Percentiles rank a stretch among this genome's conserved stretches.
Conservation (phyloP, 768 basidiomycete species). For the Mycena alexandri region DNA sequence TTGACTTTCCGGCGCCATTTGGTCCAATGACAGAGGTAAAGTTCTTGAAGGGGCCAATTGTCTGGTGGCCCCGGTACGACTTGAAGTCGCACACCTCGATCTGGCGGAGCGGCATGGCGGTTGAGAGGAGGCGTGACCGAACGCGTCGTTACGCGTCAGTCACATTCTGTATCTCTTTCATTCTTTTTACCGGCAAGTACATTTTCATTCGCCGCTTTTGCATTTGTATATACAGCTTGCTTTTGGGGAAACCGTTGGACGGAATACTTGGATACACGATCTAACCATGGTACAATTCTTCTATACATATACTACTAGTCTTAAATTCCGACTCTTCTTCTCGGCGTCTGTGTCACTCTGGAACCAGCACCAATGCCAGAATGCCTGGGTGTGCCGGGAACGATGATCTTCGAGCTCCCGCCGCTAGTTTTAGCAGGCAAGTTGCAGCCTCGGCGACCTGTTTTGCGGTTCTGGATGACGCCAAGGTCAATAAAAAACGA, state of each 20-base stretch:
- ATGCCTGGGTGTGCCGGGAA: conserved; percentile 86
- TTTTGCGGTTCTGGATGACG: conserved; percentile 64
- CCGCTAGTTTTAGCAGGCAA: conserved; percentile 66
- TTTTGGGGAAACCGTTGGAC: too few relatives aligned
- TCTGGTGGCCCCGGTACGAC: conserved; percentile 90
- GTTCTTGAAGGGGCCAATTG: conserved; percentile 90
- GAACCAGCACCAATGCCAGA: conserved; percentile 73
- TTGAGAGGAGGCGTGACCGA: too few relatives aligned
- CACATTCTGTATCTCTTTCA: too few relatives aligned
- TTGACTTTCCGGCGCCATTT: conserved; percentile 99
- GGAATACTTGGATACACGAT: too few relatives aligned
- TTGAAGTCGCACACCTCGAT: conserved; percentile 98
- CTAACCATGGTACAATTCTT: too few relatives aligned
- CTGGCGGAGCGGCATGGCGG: conserved; percentile 79
- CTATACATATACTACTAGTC: too few relatives aligned
- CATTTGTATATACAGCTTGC: too few relatives aligned
- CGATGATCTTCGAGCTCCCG: conserved; percentile 72
- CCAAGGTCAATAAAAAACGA: conserved; percentile 11
- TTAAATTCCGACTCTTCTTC: conserved; percentile 78
- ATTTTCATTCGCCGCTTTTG: too few relatives aligned
- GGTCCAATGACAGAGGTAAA: conserved; percentile 98
- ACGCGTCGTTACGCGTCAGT: too few relatives aligned
- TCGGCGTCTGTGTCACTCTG: conserved; percentile 81
- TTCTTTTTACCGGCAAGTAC: too few relatives aligned
- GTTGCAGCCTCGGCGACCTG: conserved; percentile 71